These are phyloP conservation scores for Pseudocercospora vitis DNA, from an alignment of 2,329 filamentous ascomycete genomes.

Conservation along the genomic window DNA sequence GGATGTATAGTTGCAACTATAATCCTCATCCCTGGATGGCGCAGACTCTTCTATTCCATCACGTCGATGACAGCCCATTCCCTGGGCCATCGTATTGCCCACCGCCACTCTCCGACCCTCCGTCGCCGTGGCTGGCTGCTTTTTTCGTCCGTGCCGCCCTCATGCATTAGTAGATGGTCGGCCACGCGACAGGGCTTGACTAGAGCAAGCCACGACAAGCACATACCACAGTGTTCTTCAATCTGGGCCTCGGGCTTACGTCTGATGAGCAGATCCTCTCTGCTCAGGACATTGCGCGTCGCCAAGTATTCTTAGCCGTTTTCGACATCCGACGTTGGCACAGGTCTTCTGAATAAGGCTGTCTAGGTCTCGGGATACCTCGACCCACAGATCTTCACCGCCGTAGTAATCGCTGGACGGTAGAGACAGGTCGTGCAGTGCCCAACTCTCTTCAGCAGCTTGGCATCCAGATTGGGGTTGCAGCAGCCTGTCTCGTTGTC, in stretches of 20 bases:
- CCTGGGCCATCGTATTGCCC: too few relatives aligned
- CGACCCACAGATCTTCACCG: slow-evolving; percentile 3
- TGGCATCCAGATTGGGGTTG: too few relatives aligned
- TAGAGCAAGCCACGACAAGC: background rate
- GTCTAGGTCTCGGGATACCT: background rate
- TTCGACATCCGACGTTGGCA: background rate
- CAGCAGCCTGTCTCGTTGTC: too few relatives aligned
- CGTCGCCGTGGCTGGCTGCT: too few relatives aligned
- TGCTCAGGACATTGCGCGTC: too few relatives aligned
- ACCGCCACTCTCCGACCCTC: background rate
- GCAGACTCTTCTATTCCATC: too few relatives aligned
- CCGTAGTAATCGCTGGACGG: background rate
- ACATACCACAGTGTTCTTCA: background rate
- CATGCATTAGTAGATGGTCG: background rate
- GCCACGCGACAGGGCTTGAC: background rate
- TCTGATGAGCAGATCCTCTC: too few relatives aligned
- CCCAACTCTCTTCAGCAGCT: background rate
- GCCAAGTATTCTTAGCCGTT: too few relatives aligned
- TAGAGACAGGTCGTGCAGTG: background rate
- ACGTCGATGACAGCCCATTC: too few relatives aligned
- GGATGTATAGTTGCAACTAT: too few relatives aligned
- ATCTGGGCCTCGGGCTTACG: background rate
- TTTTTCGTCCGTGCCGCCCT: too few relatives aligned
- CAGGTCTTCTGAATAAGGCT: background rate
- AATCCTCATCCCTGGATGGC: background rate